These are phyloP conservation scores for Amanita phalloides DNA, from an alignment of 768 basidiomycete genomes.

Conservation along the genomic window DNA sequence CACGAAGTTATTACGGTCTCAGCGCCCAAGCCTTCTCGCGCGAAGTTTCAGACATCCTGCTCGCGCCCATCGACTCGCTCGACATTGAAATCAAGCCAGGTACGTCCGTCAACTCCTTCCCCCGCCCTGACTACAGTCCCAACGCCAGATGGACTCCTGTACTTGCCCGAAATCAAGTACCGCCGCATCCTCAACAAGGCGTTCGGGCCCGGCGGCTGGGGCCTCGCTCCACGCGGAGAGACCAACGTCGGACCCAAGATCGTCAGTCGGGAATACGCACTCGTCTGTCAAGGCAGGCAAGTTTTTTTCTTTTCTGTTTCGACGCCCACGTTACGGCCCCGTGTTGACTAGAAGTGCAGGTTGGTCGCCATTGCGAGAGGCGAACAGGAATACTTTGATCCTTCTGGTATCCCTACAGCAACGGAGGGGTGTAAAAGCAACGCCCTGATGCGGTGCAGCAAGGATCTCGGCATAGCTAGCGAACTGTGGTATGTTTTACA, in stretches of 20 bases:
- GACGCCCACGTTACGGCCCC: not conserved
- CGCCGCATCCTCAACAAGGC: constrained; percentile 84
- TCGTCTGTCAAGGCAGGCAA: constrained; percentile 86
- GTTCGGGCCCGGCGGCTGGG: constrained; percentile 96
- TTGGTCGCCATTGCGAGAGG: constrained; percentile 87
- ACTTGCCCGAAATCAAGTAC: constrained; percentile 97
- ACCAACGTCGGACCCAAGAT: constrained; percentile 82
- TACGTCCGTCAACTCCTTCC: constrained; percentile 17
- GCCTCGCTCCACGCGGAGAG: constrained; percentile 86
- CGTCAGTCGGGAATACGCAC: constrained; percentile 89
- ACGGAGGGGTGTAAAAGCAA: constrained; percentile 95
- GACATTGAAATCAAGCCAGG: constrained; percentile 96
- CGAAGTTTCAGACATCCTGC: constrained; percentile 61
- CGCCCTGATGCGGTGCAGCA: constrained; percentile 95
- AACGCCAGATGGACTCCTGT: constrained; percentile 73
- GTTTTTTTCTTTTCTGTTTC: constrained; percentile 13
- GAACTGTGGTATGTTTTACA: constrained; percentile 70
- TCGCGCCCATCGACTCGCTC: constrained; percentile 60
- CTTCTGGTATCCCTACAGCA: constrained; percentile 82
- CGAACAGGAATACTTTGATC: constrained; percentile 95
- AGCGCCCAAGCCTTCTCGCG: constrained; percentile 66
- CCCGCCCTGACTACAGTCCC: too few species aligned
- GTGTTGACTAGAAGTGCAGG: constrained; percentile 24
- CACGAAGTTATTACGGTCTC: constrained; percentile 76
- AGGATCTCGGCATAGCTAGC: constrained; percentile 91